Evolutionary conservation across 176 grass and related monocot genomes (phyloP), one percentile per base, ranked within the genome.

Genomic region (Triticum urartu): DNA sequence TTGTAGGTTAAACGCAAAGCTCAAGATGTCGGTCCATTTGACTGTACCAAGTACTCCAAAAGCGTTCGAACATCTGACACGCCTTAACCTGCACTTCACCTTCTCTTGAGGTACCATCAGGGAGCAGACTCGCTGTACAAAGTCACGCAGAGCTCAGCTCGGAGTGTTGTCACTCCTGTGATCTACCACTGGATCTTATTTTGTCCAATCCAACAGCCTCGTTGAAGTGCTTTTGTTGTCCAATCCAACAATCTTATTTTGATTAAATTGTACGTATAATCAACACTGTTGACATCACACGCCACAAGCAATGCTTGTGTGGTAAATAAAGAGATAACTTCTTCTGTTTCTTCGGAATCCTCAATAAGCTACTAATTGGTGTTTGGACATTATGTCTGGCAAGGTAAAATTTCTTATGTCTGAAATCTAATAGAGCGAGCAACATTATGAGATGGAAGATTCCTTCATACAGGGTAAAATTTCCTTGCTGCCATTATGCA

Each of bases 1-100:
- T 14, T 90, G 83, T 78, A 95, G 94, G 84, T 95, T 77, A 93
- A 95, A 88, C 88, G 86, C 47, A 96, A 97, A 83, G 88, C 80
- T 9, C 83, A 92, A 84, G 89, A 93, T 75, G 81, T 92, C 6
- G 91, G 94, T 13, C 94, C 91, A 48, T 91, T 90, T 39, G 87
- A 86, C 78, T 93, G 94, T 68, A 96, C 94, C 10, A 96, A 93
- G 70, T 88, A 94, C 79, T 88, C 87, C 1, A 97, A 91, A 88
- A 91, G 33, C 38, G 50, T 79, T 12, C 62, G 81, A 43, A 71
- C 90, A 52, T 81, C 84, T 84, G 65, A 72, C 59, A 61, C 79
- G 3, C 75, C 86, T 64, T 72, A 58, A 59, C 74, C 43, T 76
- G 24, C 33, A 7, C 30, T 62, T 73, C 24, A 81, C 34, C 33